A percentile compares a stretch with the other conserved stretches of the same genome.
These are phyloP conservation scores for Ogataea ganodermae DNA, from an alignment of 805 yeast species.

Conservation along the genomic window DNA sequence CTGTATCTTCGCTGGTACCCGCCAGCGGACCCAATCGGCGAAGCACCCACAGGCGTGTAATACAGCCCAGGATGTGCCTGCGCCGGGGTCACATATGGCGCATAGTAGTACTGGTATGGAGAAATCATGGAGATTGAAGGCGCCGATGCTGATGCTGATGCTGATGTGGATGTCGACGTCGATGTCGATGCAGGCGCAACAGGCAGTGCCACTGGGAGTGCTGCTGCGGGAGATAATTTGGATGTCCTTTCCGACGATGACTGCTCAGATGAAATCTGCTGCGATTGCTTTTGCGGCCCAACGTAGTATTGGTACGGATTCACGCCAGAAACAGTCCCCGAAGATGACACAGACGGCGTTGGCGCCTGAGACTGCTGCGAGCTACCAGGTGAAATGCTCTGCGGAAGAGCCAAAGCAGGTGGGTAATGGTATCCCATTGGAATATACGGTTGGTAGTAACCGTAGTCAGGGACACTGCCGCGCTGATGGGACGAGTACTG, in stretches of 20 bases:
- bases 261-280: neutral
- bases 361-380: slow-evolving; percentile 10
- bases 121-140: slow-evolving; percentile 16
- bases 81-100: slow-evolving; percentile 18
- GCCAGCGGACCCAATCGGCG: slow-evolving; percentile 5
- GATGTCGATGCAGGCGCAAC: neutral
- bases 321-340: slow-evolving; percentile 7
- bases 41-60: slow-evolving; percentile 10
- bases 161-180: slow-evolving; percentile 8
- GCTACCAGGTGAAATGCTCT: neutral
- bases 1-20: slow-evolving; percentile 12
- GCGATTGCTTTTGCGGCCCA: neutral
- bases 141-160: slow-evolving; percentile 11
- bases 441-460: slow-evolving; percentile 18
- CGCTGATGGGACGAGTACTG: slow-evolving; percentile 5
- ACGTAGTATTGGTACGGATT: slow-evolving; percentile 20
- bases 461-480: slow-evolving; percentile 14
- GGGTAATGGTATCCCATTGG: slow-evolving; percentile 18
- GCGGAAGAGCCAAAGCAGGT: neutral
- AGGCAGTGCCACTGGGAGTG: slow-evolving; percentile 4
- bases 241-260: neutral
- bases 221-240: slow-evolving; percentile 3
- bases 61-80: slow-evolving; percentile 15
- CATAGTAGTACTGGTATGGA: slow-evolving; percentile 20
- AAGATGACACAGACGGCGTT: neutral